Conservation (phyloP, 2,329 filamentous ascomycete species). For the Fusarium nisikadoi region DNA sequence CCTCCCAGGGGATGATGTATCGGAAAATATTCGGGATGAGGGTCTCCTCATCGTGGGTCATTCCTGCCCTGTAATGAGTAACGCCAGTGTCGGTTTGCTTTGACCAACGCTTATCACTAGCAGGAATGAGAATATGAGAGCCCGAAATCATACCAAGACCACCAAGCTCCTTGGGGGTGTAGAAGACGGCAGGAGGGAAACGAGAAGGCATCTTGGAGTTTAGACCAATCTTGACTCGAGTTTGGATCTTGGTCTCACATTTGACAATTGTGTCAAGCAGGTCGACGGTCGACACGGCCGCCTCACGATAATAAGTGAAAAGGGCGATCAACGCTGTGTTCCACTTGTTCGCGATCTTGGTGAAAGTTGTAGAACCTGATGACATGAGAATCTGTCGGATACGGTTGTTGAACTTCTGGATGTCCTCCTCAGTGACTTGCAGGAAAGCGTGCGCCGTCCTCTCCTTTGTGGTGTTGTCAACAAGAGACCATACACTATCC, state of each 20-base stretch:
- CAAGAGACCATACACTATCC: slow-evolving; percentile 97
- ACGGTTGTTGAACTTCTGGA: slow-evolving; percentile 98
- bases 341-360: slow-evolving; percentile 99
- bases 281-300: slow-evolving; percentile 93
- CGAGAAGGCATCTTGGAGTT: slow-evolving; percentile 99
- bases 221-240: slow-evolving; percentile 95
- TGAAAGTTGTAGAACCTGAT: slow-evolving; percentile 98
- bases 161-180: slow-evolving; percentile 97
- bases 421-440: slow-evolving; percentile 97
- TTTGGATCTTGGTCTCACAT: slow-evolving; percentile 99
- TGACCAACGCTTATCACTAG: slow-evolving; percentile 97
- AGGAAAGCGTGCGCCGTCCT: slow-evolving; percentile 97
- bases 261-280: slow-evolving; percentile 98
- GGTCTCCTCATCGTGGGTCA: slow-evolving; percentile 98
- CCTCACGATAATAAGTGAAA: slow-evolving; percentile 98
- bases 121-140: slow-evolving; percentile 95
- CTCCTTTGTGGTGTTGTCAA: slow-evolving; percentile 96
- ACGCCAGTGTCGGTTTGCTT: slow-evolving; percentile 98
- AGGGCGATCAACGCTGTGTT: slow-evolving; percentile 96
- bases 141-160: slow-evolving; percentile 99
- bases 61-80: slow-evolving; percentile 95
- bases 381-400: slow-evolving; percentile 99
- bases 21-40: slow-evolving; percentile 99
- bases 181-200: slow-evolving; percentile 98
- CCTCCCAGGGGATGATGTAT: slow-evolving; percentile 99